These are phyloP conservation scores for Naegleria lovaniensis DNA, from an alignment of 208 protist genomes.

Conservation along the genomic window DNA sequence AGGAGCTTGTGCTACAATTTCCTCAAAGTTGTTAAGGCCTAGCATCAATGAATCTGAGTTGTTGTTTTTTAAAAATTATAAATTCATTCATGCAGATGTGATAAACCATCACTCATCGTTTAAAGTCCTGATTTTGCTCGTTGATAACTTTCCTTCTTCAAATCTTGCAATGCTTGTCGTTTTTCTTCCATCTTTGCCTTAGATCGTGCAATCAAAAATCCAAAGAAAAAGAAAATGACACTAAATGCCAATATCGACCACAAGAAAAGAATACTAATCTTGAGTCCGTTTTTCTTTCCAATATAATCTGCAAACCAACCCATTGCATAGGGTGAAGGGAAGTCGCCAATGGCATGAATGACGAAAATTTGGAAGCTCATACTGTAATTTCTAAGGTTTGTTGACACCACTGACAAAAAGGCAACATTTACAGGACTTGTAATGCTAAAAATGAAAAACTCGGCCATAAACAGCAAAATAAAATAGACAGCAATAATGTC, in stretches of 20 bases:
- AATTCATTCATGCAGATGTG: too few relatives aligned
- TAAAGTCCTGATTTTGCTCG: neutral
- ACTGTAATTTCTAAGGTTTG: constrained; percentile 14
- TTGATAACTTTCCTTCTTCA: neutral
- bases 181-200: neutral
- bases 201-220: neutral
- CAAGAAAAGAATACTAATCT: neutral
- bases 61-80: too few relatives aligned
- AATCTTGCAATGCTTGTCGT: neutral
- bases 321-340: constrained; percentile 24
- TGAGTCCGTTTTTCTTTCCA: neutral
- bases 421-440: constrained; percentile 22
- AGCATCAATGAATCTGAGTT: too few relatives aligned
- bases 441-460: constrained; percentile 26
- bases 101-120: neutral
- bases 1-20: too few relatives aligned
- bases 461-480: neutral
- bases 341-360: constrained; percentile 31
- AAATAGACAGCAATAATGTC: constrained; percentile 21
- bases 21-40: too few relatives aligned
- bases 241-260: neutral
- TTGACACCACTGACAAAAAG: constrained; percentile 16
- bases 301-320: constrained; percentile 18
- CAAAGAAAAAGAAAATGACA: constrained; percentile 9
- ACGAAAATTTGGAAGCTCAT: constrained; percentile 28